Conservation (phyloP, 1,139 yeast genomes). For the Meyerozyma carpophila region DNA sequence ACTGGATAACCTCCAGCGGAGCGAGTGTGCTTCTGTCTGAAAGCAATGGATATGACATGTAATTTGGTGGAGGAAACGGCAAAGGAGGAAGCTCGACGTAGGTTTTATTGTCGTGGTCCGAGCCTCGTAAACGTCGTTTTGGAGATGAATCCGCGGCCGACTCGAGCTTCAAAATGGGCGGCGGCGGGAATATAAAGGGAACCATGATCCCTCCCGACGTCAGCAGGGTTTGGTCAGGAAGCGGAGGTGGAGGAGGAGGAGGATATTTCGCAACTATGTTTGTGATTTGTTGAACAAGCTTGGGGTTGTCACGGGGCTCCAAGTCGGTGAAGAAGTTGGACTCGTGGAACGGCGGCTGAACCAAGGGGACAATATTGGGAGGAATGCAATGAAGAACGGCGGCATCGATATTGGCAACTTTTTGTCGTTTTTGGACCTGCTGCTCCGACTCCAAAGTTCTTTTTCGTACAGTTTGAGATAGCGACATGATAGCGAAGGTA, state of each 20-base stretch:
- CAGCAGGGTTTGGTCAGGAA: conserved; percentile 5
- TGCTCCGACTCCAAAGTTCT: background rate
- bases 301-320: conserved; percentile 14
- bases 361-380: conserved; percentile 31
- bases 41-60: conserved; percentile 43
- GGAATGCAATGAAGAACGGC: conserved; percentile 28
- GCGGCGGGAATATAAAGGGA: conserved; percentile 44
- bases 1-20: conserved; percentile 34
- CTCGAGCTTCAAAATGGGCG: conserved; percentile 29
- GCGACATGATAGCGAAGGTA: background rate
- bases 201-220: conserved; percentile 33
- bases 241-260: conserved; percentile 23
- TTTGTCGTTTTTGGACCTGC: background rate
- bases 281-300: conserved; percentile 18
- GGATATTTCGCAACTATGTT: conserved; percentile 30
- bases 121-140: background rate
- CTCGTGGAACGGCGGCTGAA: conserved; percentile 25
- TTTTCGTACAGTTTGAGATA: background rate
- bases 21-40: conserved; percentile 31
- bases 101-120: background rate
- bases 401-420: background rate
- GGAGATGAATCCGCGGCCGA: conserved; percentile 1
- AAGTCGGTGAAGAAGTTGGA: conserved; percentile 36
- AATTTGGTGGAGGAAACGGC: conserved; percentile 45
- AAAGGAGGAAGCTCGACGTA: conserved; percentile 33